A percentile compares a stretch with the other conserved stretches of the same genome.
phyloP scores from a whole-genome alignment of 768 basidiomycete genomes.

The Phallus indusiatus region DNA sequence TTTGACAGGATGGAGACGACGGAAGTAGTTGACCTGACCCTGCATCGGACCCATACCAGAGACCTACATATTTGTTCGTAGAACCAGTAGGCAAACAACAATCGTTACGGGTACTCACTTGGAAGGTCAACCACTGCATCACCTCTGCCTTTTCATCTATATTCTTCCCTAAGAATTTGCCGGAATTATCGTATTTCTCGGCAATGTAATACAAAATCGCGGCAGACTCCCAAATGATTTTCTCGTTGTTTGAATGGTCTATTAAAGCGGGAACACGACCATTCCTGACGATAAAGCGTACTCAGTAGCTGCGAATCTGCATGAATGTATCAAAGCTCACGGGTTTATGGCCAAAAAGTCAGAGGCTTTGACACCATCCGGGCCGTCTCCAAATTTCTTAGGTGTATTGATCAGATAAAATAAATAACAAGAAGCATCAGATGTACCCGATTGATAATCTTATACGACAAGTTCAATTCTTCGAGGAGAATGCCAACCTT shows the following conservation, averaged over 20 bases:
- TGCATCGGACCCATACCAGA: slow-evolving; percentile 15
- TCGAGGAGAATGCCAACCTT: slow-evolving; percentile 47
- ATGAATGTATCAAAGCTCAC: background rate
- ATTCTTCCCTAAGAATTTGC: slow-evolving; percentile 25
- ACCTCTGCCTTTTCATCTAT: slow-evolving; percentile 18
- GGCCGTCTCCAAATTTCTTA: background rate
- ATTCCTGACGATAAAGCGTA: slow-evolving; percentile 25
- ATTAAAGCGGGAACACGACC: slow-evolving; percentile 58
- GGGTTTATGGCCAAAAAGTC: background rate
- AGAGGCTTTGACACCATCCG: background rate
- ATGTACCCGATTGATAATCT: slow-evolving; percentile 8
- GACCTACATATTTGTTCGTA: background rate
- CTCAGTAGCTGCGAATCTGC: background rate
- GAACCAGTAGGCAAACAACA: background rate
- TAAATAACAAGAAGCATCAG: background rate
- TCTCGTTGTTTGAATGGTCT: slow-evolving; percentile 41
- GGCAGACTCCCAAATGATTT: slow-evolving; percentile 15
- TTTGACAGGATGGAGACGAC: background rate
- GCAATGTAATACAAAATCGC: slow-evolving; percentile 29
- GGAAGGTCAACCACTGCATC: slow-evolving; percentile 29
- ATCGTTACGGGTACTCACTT: slow-evolving; percentile 5
- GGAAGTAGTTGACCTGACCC: slow-evolving; percentile 12
- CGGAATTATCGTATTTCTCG: slow-evolving; percentile 27
- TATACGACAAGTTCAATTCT: slow-evolving; percentile 49
- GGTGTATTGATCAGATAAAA: background rate